These are phyloP conservation scores for Sindora glabra DNA, from an alignment of 306 rosid genomes.

Conservation along the genomic window DNA sequence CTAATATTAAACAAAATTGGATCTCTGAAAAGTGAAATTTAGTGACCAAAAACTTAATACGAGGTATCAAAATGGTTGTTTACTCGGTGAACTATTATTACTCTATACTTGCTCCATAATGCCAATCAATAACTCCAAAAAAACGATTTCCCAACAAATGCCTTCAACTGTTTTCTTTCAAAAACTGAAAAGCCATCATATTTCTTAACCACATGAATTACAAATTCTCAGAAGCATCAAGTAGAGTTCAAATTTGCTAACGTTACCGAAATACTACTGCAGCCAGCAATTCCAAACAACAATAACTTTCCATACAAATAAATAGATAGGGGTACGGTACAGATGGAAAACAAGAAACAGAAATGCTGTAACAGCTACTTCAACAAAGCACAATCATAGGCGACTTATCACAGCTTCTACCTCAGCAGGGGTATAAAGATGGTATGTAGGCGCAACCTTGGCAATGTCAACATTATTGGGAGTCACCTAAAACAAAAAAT, in stretches of 20 bases:
- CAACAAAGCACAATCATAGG: constrained; percentile 38
- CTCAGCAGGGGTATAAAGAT: constrained; percentile 77
- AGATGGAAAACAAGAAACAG: background rate
- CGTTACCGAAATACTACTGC: background rate
- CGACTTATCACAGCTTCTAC: constrained; percentile 91
- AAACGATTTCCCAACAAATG: too few relatives aligned
- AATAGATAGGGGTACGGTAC: background rate
- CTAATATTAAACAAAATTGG: too few relatives aligned
- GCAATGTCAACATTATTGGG: constrained; percentile 96
- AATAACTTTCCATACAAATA: background rate
- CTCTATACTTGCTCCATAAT: too few relatives aligned
- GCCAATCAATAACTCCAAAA: too few relatives aligned
- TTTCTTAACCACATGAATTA: too few relatives aligned
- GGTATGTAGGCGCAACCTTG: constrained; percentile 79
- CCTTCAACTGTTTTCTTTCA: too few relatives aligned
- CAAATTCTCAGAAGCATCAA: background rate
- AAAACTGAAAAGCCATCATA: too few relatives aligned
- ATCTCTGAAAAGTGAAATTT: too few relatives aligned
- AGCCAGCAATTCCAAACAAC: background rate
- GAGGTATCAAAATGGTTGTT: too few relatives aligned
- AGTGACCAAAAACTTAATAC: too few relatives aligned
- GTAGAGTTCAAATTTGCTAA: constrained; percentile 1
- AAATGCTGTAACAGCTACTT: background rate
- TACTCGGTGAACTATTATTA: too few relatives aligned
- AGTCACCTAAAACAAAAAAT: constrained; percentile 51